These are phyloP conservation scores for Sphaerulina populicola DNA, from an alignment of 2,329 filamentous ascomycete species.

Conservation along the genomic window DNA sequence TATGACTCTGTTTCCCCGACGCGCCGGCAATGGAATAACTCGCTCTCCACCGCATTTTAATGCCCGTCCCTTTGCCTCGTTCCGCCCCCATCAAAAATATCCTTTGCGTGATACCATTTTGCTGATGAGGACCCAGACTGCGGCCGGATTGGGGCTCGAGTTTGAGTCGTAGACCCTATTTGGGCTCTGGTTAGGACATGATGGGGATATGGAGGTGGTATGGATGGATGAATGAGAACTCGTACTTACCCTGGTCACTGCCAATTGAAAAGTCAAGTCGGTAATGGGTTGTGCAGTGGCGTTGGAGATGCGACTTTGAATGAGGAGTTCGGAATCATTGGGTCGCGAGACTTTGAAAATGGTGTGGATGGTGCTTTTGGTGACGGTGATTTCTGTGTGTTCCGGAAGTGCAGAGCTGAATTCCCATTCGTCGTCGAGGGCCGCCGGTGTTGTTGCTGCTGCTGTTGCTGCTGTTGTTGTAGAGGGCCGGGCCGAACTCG, in stretches of 20 bases:
- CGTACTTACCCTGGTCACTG: constrained; percentile 74
- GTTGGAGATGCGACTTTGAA: constrained; percentile 79
- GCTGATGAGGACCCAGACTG: constrained; percentile 60
- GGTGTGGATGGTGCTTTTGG: constrained; percentile 57
- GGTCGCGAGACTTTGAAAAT: constrained; percentile 62
- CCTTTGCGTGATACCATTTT: constrained; percentile 70
- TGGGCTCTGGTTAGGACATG: not conserved
- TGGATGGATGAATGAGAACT: no score
- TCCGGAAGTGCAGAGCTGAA: constrained; percentile 80
- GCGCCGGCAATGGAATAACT: constrained; percentile 60
- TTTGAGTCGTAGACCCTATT: constrained; percentile 67
- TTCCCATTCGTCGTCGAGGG: constrained; percentile 77
- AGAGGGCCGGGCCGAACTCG: no score
- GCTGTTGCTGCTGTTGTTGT: no score
- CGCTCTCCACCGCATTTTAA: constrained; percentile 85
- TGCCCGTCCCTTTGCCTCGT: constrained; percentile 61
- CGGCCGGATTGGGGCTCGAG: constrained; percentile 80
- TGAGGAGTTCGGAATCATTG: constrained; percentile 51
- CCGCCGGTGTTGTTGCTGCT: constrained; percentile 35
- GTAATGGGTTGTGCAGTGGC: constrained; percentile 60
- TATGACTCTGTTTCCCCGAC: constrained; percentile 47
- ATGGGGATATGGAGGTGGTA: no score
- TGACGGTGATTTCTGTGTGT: constrained; percentile 56
- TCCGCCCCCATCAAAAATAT: constrained; percentile 72
- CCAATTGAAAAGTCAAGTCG: constrained; percentile 82